Evolutionary conservation across 2,329 filamentous ascomycete species (phyloP), one percentile per base, ranked within the genome.

Genomic region (Aspergillus candidus): DNA sequence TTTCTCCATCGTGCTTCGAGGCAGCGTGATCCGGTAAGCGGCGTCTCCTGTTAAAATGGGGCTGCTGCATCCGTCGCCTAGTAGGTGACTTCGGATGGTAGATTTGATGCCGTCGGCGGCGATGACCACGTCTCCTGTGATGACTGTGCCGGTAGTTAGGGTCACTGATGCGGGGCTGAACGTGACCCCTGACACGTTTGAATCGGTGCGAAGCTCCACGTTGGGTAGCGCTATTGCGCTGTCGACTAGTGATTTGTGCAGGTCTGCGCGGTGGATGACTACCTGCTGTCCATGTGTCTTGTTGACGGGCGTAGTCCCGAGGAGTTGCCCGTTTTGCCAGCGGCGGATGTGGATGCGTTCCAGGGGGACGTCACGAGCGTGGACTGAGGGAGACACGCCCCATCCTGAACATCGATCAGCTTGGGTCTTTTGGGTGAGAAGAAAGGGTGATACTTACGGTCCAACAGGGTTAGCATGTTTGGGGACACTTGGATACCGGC

Each of bases 401-500:
- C 63, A 67, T 42, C 61, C 63, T 67, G 43, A 6, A 45, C 22
- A 18, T 37, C 10, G 32, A 37, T 17, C 2, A 13, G 1, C 13
- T n/a, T 13, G 13, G 14, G 27, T 4, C n/a, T n/a, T 32, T 18
- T 15, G 11, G 11, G 6, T 29, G 17, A 3, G 2, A 14, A 18
- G 17, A 11, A 3, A 4, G 31, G 31, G 2, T 2, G 32, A 32
- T 27, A 57, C 61, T 56, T 46, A 67, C 77, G 73, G 58, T 88
- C 82, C 8, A 93, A 76, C 6, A 91, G 82, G 5, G 83, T 77
- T 3, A 83, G 77, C 76, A 90, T 85, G 52, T 93, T 93, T 0
- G 86, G 86, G 0, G 87, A 85, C 38, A 90, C 75, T 62, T 93
- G 87, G 48, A 93, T 90, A 3, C 87, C 87, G 1, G 87, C 87